A percentile compares a stretch with the other conserved stretches of the same genome.
phyloP scores from a whole-genome alignment of 2,329 filamentous ascomycete genomes.

The Penicillium sp. region DNA sequence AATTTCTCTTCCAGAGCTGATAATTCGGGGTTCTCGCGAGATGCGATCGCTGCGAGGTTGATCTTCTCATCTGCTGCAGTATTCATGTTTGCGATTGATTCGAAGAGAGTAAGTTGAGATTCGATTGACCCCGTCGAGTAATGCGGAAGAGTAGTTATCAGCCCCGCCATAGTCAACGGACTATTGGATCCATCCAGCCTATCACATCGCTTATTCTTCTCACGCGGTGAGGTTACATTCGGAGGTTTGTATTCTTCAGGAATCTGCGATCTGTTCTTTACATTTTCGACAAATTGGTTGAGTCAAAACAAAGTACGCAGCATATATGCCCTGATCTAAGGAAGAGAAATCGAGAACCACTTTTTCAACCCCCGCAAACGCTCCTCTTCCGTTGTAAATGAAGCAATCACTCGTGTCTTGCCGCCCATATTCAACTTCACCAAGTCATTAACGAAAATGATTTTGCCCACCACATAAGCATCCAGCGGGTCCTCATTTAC shows the following conservation, averaged over 20 bases:
- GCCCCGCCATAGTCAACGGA: not conserved
- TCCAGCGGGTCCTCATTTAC: conserved; percentile 9
- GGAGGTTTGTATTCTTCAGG: conserved; percentile 4
- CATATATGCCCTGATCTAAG: not conserved
- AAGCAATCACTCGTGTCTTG: conserved; percentile 44
- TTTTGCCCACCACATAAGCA: conserved; percentile 31
- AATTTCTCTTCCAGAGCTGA: not conserved
- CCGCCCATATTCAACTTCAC: conserved; percentile 51
- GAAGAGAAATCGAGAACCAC: conserved; percentile 49
- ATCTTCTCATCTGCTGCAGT: not conserved
- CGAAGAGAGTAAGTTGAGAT: not conserved
- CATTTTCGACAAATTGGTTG: not conserved
- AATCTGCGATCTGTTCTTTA: not conserved
- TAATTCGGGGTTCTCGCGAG: not conserved
- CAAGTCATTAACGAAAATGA: conserved; percentile 33
- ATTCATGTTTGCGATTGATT: not conserved
- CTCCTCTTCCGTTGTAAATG: conserved; percentile 49
- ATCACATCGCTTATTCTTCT: not conserved
- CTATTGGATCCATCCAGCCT: not conserved
- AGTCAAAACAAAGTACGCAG: too few species aligned
- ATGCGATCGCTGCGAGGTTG: not conserved
- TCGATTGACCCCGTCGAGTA: not conserved
- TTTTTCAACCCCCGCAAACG: conserved; percentile 49
- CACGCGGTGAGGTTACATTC: conserved; percentile 2
- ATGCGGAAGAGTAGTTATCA: not conserved